phyloP scores from a whole-genome alignment of 257 asterid species.

The Linaria vulgaris region DNA sequence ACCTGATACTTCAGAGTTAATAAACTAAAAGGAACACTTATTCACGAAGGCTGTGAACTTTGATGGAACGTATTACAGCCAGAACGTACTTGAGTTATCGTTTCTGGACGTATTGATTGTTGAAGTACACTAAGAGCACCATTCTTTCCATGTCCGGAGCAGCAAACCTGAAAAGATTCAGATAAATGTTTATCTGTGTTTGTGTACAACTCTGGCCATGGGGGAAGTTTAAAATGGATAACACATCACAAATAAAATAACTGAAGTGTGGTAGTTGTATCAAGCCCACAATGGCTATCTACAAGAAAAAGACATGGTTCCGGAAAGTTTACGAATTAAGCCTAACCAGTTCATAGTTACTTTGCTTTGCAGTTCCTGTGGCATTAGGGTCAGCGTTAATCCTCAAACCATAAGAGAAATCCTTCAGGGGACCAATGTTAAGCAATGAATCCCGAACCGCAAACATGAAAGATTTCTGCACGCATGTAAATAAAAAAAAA shows the following conservation, averaged over 20 bases:
- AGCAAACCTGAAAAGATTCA: constrained; percentile 74
- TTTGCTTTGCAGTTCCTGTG: constrained; percentile 82
- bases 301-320: constrained; percentile 20
- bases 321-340: constrained; percentile 19
- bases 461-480: constrained; percentile 86
- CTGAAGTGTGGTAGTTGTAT: constrained; percentile 21
- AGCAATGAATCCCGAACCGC: constrained; percentile 90
- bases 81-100: constrained; percentile 76
- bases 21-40: constrained; percentile 7
- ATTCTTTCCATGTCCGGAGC: constrained; percentile 99
- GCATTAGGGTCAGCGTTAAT: constrained; percentile 82
- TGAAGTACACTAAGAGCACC: constrained; percentile 93
- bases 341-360: constrained; percentile 93
- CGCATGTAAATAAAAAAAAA: constrained; percentile 28
- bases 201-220: constrained; percentile 15
- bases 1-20: constrained; percentile 16
- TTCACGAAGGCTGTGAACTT: neutral
- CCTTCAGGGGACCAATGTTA: constrained; percentile 92
- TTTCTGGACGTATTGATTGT: constrained; percentile 91
- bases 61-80: constrained; percentile 25
- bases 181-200: constrained; percentile 16
- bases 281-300: constrained; percentile 15
- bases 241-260: constrained; percentile 13
- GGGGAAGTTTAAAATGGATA: constrained; percentile 19
- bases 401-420: constrained; percentile 88